Conservation (phyloP, 2,329 filamentous ascomycete species). For the Scleromitrula shiraiana region DNA sequence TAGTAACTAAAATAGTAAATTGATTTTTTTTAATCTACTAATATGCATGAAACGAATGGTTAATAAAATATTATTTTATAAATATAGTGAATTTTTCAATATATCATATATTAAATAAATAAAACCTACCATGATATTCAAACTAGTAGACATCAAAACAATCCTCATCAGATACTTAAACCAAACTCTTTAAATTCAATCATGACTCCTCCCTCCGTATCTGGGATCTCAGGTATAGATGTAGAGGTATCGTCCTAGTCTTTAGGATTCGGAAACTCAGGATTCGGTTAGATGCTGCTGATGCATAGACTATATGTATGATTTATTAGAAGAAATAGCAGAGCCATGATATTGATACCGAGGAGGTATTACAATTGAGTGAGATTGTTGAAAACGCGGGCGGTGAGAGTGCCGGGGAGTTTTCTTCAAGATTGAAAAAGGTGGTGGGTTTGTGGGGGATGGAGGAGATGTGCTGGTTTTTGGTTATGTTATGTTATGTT, state of each 20-base stretch:
- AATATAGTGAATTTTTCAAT: too few species aligned
- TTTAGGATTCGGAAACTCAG: slow-evolving; percentile 31
- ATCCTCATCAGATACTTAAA: slow-evolving; percentile 55
- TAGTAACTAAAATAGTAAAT: too few species aligned
- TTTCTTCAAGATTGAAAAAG: slow-evolving; percentile 38
- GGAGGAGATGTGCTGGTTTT: slow-evolving; percentile 38
- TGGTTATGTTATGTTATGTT: slow-evolving; percentile 20
- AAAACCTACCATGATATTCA: slow-evolving; percentile 44
- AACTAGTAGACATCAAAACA: slow-evolving; percentile 47
- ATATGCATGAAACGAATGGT: too few species aligned
- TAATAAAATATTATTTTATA: too few species aligned
- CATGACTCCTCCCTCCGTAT: slow-evolving; percentile 38
- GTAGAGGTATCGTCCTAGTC: slow-evolving; percentile 5
- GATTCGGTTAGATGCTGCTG: slow-evolving; percentile 52
- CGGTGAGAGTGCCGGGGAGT: slow-evolving; percentile 40
- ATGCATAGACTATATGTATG: slow-evolving; percentile 46
- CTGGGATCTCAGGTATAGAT: slow-evolving; percentile 13
- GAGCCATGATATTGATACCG: slow-evolving; percentile 44
- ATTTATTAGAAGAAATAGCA: slow-evolving; percentile 40
- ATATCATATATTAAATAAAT: slow-evolving; percentile 12
- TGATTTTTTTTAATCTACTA: too few species aligned
- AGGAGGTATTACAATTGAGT: slow-evolving; percentile 43
- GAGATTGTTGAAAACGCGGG: slow-evolving; percentile 40
- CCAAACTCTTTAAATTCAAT: slow-evolving; percentile 50
- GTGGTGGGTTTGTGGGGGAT: slow-evolving; percentile 36